A percentile compares a stretch with the other conserved stretches of the same genome.
phyloP scores from a whole-genome alignment of 1,284 basidiomycete species.

The Pholiota adiposa region DNA sequence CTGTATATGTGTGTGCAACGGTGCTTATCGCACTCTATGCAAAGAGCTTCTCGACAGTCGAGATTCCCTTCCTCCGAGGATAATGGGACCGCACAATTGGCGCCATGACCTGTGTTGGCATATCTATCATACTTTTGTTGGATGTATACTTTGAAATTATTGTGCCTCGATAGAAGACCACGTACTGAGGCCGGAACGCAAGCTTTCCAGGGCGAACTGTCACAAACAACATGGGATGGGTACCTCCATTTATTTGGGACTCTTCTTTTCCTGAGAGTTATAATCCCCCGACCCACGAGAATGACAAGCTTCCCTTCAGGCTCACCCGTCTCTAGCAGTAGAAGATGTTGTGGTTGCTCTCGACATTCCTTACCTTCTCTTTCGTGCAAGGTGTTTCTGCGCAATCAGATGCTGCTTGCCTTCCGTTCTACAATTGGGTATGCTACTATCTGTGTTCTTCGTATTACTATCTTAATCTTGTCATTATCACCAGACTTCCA shows the following conservation, averaged over 20 bases:
- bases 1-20: background rate
- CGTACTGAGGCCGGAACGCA: slow-evolving; percentile 21
- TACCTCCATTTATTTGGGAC: slow-evolving; percentile 18
- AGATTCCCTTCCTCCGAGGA: slow-evolving; percentile 13
- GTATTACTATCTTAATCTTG: background rate
- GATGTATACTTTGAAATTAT: slow-evolving; percentile 20
- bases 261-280: slow-evolving; percentile 9
- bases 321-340: slow-evolving; percentile 13
- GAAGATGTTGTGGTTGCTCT: slow-evolving; percentile 26
- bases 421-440: slow-evolving; percentile 42
- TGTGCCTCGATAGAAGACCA: slow-evolving; percentile 27
- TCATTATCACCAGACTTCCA: slow-evolving; percentile 36
- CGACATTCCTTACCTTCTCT: slow-evolving; percentile 24
- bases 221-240: slow-evolving; percentile 25
- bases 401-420: slow-evolving; percentile 41
- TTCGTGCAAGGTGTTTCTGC: slow-evolving; percentile 23
- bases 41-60: slow-evolving; percentile 5
- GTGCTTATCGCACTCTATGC: background rate
- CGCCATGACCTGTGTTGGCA: slow-evolving; percentile 24
- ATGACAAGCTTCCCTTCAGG: slow-evolving; percentile 18
- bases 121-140: slow-evolving; percentile 22
- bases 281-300: slow-evolving; percentile 6
- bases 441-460: slow-evolving; percentile 20
- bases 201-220: slow-evolving; percentile 32
- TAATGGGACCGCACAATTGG: slow-evolving; percentile 20